Conservation (phyloP, 257 asterid species). For the Coffea eugenioides region DNA sequence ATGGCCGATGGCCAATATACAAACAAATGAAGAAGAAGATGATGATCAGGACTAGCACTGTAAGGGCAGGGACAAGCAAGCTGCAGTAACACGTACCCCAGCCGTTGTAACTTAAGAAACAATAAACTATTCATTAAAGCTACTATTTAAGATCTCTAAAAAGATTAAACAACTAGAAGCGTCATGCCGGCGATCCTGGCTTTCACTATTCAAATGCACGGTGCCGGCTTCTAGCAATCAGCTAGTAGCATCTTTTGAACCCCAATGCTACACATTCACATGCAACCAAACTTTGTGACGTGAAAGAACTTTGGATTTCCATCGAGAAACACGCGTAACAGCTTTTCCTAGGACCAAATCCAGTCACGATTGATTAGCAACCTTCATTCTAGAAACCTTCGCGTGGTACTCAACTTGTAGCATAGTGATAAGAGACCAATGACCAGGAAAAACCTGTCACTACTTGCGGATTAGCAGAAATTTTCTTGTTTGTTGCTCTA, state of each 20-base stretch:
- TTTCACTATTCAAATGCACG: neutral
- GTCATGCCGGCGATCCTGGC: neutral
- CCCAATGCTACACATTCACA: neutral
- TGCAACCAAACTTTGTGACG: neutral
- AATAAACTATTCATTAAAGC: neutral
- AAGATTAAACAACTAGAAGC: neutral
- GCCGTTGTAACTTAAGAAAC: neutral
- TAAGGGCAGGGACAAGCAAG: neutral
- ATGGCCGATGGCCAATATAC: neutral
- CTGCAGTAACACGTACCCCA: neutral
- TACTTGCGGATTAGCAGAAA: neutral
- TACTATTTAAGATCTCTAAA: neutral
- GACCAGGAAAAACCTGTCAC: neutral
- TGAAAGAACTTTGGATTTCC: neutral
- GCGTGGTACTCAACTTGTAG: neutral
- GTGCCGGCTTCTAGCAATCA: constrained; percentile 10
- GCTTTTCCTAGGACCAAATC: constrained; percentile 5
- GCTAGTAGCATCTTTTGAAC: neutral
- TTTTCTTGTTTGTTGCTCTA: neutral
- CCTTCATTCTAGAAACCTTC: neutral
- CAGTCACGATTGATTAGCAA: neutral
- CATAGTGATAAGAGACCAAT: neutral
- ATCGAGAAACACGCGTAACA: neutral
- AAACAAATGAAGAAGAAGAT: neutral
- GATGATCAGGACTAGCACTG: neutral